These are phyloP conservation scores for Rhododendron williamsianum DNA, from an alignment of 148 eudicot genomes.

Conservation along the genomic window DNA sequence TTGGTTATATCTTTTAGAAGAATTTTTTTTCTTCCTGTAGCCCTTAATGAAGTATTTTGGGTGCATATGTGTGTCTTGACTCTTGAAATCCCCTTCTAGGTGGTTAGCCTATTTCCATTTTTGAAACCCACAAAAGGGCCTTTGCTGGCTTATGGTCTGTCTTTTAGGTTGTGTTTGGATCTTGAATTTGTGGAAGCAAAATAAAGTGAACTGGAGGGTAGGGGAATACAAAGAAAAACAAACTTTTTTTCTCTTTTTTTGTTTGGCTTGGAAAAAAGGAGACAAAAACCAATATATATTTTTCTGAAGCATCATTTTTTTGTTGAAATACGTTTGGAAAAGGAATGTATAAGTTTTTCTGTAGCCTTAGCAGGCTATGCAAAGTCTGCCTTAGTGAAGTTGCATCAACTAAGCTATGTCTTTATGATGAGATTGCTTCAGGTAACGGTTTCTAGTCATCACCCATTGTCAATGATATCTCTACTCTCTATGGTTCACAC, in stretches of 20 bases:
- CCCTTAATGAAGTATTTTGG: neutral
- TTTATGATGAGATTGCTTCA: neutral
- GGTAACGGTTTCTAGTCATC: neutral
- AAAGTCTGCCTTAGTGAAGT: neutral
- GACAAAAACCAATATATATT: neutral
- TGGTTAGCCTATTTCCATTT: neutral
- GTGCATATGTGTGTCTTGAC: neutral
- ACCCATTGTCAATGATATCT: neutral
- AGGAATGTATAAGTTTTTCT: neutral
- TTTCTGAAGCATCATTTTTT: neutral
- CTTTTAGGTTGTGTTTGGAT: neutral
- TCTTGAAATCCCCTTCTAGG: neutral
- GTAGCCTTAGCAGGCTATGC: neutral
- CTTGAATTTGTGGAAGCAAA: neutral
- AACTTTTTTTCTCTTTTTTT: neutral
- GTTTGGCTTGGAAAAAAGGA: neutral
- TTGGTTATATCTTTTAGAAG: neutral
- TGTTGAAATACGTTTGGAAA: neutral
- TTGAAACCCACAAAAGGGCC: neutral
- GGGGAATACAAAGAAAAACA: neutral
- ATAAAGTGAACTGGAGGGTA: neutral
- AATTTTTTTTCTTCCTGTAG: neutral
- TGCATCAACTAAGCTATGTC: neutral
- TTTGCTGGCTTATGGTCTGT: neutral
- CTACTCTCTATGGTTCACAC: neutral